A percentile compares a stretch with the other conserved stretches of the same genome.
Evolutionary conservation across 2,329 filamentous ascomycete species (phyloP).

Genomic region (Exophiala phaeomuriformis): DNA sequence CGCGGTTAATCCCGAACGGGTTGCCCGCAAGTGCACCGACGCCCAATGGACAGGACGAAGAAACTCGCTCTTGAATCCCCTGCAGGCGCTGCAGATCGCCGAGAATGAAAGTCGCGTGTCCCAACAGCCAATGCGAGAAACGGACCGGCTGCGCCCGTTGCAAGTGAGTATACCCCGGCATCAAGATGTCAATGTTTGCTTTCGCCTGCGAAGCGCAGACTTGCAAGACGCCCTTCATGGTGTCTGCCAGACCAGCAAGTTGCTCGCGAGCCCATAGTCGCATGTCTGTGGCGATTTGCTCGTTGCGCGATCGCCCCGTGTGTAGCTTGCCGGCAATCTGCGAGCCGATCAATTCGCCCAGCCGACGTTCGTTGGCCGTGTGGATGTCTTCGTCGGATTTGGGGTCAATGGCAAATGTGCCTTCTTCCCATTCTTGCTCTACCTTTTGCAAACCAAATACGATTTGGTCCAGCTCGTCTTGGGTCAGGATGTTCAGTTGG

Average conservation of each 20-base stretch:
- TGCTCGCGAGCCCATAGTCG: constrained; percentile 77
- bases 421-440: constrained; percentile 37
- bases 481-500: constrained; percentile 65
- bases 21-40: constrained; percentile 75
- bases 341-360: constrained; percentile 80
- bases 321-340: constrained; percentile 78
- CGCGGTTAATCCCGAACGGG: constrained; percentile 72
- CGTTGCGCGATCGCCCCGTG: constrained; percentile 79
- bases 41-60: constrained; percentile 57
- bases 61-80: constrained; percentile 66
- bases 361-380: constrained; percentile 63
- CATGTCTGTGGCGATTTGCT: constrained; percentile 87
- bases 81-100: constrained; percentile 69
- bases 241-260: constrained; percentile 60
- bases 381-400: constrained; percentile 51
- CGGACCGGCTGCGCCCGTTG: constrained; percentile 72
- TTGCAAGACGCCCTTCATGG: constrained; percentile 61
- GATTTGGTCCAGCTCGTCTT: constrained; percentile 66
- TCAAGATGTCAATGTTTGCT: constrained; percentile 65
- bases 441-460: constrained; percentile 61
- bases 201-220: constrained; percentile 64
- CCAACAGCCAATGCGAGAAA: constrained; percentile 76
- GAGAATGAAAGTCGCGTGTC: constrained; percentile 63
- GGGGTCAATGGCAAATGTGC: constrained; percentile 27
- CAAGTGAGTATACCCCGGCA: constrained; percentile 84